Base-by-base conservation (phyloP, 805 yeast genomes). In the Yarrowia yakushimensis region DNA sequence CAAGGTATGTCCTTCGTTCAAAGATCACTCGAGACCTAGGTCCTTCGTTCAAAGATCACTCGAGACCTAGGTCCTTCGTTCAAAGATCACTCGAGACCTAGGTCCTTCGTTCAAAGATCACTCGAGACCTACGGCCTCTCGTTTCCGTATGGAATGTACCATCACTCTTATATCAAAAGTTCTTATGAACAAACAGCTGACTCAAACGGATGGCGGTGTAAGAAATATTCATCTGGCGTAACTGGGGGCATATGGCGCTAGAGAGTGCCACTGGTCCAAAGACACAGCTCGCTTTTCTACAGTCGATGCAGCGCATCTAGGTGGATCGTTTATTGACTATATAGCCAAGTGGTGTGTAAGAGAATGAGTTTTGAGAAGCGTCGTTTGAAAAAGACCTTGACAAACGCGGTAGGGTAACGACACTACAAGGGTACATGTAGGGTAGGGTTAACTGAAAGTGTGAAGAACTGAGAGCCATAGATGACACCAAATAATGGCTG, bases 151-250 rank as follows among this genome's bases (percentile, higher is more conserved):
- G 18, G 4, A 17, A 52, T 52, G 59, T 52, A 52, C 59, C 59
- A 52, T 52, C 59, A 17, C 59, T 52, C 33, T 52, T 52, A 52
- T 52, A 52, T 52, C 59, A 52, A 36, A 52, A 52, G 59, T 25
- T 36, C 33, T 36, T 52, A 36, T 48, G 43, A 52, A 52, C 43
- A 34, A 52, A 36, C 59, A 36, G 59, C 33, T 52, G 59, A 52
- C 59, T 52, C 59, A 52, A 52, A 52, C 59, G 59, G 59, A 52
- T 36, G 59, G 59, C 59, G 59, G 59, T 52, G 59, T 52, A 52
- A 52, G 59, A 48, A 52, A 52, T 52, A 52, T 52, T 27, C 17
- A 52, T 52, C 59, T 52, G 59, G 59, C 59, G 59, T 52, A 52
- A 36, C 59, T 52, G 59, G 59, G 59, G 59, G 43, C 43, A 34